phyloP scores from a whole-genome alignment of 805 yeast genomes.

The Schwanniomyces pseudopolymorphus region DNA sequence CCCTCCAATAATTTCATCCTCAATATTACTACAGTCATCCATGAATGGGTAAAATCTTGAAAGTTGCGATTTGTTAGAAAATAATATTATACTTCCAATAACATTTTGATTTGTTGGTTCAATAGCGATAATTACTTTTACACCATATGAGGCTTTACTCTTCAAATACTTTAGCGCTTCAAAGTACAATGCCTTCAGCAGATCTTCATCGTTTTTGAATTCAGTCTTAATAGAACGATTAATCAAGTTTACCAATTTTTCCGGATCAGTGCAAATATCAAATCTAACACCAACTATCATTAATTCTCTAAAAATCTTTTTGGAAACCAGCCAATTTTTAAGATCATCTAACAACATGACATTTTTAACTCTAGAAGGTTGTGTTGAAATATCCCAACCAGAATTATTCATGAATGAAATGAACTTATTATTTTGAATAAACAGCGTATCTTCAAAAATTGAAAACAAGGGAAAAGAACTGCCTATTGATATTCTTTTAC shows the following conservation, averaged over 20 bases:
- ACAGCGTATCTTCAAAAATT: conserved; percentile 11
- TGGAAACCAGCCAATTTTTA: conserved; percentile 51
- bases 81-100: conserved; percentile 51
- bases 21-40: conserved; percentile 32
- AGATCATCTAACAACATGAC: conserved; percentile 44
- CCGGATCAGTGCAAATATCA: conserved; percentile 49
- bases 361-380: conserved; percentile 20
- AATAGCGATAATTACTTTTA: conserved; percentile 50
- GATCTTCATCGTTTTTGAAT: conserved; percentile 14
- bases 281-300: conserved; percentile 58
- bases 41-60: conserved; percentile 53
- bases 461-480: conserved; percentile 47
- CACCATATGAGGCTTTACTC: conserved; percentile 30
- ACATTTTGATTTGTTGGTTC: conserved; percentile 53
- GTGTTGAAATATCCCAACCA: conserved; percentile 38
- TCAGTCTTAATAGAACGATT: conserved; percentile 15
- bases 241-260: conserved; percentile 43
- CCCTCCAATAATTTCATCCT: conserved; percentile 41
- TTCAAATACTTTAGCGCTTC: conserved; percentile 33
- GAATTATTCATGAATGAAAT: conserved; percentile 35
- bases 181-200: conserved; percentile 27
- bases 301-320: conserved; percentile 52
- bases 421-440: conserved; percentile 20
- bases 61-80: conserved; percentile 45
- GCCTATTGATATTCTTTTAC: conserved; percentile 43